phyloP scores from a whole-genome alignment of 805 yeast species.

The Pichia pseudocactophila region DNA sequence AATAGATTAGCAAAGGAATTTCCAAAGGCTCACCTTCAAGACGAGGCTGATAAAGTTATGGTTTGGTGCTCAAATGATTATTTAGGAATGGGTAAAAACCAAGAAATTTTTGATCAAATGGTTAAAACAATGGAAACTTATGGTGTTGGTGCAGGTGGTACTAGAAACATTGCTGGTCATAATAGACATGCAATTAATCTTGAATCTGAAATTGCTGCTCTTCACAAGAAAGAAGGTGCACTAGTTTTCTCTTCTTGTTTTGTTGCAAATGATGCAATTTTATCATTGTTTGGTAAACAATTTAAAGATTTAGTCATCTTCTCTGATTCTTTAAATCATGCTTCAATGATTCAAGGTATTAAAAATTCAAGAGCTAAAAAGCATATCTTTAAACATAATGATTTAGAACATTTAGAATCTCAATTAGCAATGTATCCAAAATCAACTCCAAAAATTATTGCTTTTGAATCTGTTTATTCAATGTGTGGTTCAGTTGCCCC shows the following conservation, averaged over 20 bases:
- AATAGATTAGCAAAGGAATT: constrained; percentile 91
- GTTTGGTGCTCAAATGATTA: constrained; percentile 99
- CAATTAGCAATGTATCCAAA: constrained; percentile 73
- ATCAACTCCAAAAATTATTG: constrained; percentile 88
- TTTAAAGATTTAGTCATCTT: constrained; percentile 85
- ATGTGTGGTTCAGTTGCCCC: constrained; percentile 99
- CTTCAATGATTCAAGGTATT: constrained; percentile 96
- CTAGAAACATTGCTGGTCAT: constrained; percentile 98
- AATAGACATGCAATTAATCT: constrained; percentile 80
- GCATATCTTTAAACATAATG: constrained; percentile 87
- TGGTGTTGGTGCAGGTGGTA: constrained; percentile 99
- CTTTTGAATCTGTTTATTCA: constrained; percentile 94
- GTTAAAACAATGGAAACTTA: constrained; percentile 72
- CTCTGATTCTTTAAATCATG: constrained; percentile 90
- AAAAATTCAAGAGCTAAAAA: constrained; percentile 82
- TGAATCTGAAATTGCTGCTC: constrained; percentile 79
- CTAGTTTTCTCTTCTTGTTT: constrained; percentile 91
- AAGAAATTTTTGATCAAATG: constrained; percentile 66
- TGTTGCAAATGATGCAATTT: constrained; percentile 94
- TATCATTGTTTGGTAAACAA: constrained; percentile 84
- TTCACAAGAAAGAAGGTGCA: constrained; percentile 93
- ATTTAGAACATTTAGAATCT: constrained; percentile 73
- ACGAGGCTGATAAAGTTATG: constrained; percentile 75
- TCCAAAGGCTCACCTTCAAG: constrained; percentile 81
- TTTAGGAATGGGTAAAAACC: constrained; percentile 86